Evolutionary conservation across 108 stramenopile species (phyloP), one percentile per base, ranked within the genome.

Genomic region (Cyclotella cryptica): DNA sequence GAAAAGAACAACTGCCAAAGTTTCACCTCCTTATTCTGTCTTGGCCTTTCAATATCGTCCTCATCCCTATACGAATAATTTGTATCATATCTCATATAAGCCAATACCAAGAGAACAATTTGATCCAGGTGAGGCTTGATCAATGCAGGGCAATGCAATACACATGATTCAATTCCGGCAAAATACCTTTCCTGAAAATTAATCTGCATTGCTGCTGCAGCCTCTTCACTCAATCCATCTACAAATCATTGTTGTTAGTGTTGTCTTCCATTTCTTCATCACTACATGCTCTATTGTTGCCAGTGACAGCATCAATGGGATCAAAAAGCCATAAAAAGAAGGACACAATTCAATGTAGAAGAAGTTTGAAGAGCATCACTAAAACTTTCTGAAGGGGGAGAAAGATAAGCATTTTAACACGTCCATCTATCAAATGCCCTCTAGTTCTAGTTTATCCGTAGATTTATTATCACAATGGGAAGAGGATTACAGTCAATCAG

Each of bases 171-270:
- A 74, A 98, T 94, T 58, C 97, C 98, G 69, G 93, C 94, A 75
- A 99, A 97, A 78, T 97, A 98, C 62, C 90, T 95, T 80, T 99
- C 98, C 47, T 97, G 77, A 66, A 99, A 89, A 84, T 99, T 97
- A 77, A 97, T 95, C 49, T 81, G 78, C 69, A 89, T 60, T 8
- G 93, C 89, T 21, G 66, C 35, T 29, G 87, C 89, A 30, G 84
- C 85, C 10, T 87, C 86, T 55, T 82, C 76, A 41, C 66, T 63
- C 24, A 72, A 43, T 18, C 65, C 88, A 27, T 72, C 88, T 74
- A 27, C 84, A 26, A 65, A 84, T 64, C 62, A 51, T 84, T 85
- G 11, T 90, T 81, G 39, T 74, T 30, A n/a, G 60, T 81, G 28
- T 73, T 74, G 42, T 71, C 44, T 22, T 66, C 83, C 77, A 84